Base-by-base conservation (phyloP, 2,329 filamentous ascomycete species). In the Monosporascus cannonballus region DNA sequence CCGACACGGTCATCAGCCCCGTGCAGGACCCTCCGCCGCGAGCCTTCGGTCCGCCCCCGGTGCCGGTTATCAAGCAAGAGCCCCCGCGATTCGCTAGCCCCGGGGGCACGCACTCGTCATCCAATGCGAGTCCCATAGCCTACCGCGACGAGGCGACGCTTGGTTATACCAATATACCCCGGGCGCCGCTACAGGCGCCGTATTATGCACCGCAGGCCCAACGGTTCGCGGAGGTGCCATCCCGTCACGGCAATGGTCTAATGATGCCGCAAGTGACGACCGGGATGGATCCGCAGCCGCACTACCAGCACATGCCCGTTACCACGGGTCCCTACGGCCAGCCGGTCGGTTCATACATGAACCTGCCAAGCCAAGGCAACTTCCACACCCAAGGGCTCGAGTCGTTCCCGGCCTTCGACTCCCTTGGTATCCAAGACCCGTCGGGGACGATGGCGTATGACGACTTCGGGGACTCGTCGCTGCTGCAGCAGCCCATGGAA, bases 1-100 rank as follows among this genome's bases (percentile, higher is more conserved):
- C 76, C 7, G 82, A 87, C 60, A 86, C 83, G 22, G 75, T 86
- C 57, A 85, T 88, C 67, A 87, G 84, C 63, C 85, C 85, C 0
- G 76, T 87, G 2, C 83, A 85, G 59, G 81, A 84, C 45, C 75
- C 72, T 2, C 74, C 76, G 7, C 73, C 72, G 9, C 72, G 75
- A 36, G 60, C 47, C 51, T 69, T 65, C 55, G 61, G 56, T 34
- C 69, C 69, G 49, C 67, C 65, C 30, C 61, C 62, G 25, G 59
- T 63, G 6, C 68, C 67, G 56, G 60, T 57, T 24, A 65, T 63
- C 41, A 69, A 69, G 57, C 56, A 59, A 17, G 69, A 73, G 44
- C 60, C 58, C 22, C 59, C 61, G 11, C 27, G 53, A 15, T 58
- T 61, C 48, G 5, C 42, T 7, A 63, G 53, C 34, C 56, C 62